Conservation (phyloP, 225 moss, liverwort and hornwort species). For the Straminergon stramineum region DNA sequence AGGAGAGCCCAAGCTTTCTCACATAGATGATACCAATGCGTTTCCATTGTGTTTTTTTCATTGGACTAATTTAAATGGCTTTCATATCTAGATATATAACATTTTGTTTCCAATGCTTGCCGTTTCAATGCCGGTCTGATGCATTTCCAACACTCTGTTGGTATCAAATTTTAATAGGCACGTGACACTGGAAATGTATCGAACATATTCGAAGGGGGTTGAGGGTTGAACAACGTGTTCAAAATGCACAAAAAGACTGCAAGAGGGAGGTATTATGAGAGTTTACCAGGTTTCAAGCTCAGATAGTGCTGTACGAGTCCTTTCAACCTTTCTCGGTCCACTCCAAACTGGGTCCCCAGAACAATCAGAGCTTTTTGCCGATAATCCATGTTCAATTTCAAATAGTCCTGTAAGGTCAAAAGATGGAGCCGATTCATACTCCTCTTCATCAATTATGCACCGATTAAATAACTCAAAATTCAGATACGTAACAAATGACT, state of each 20-base stretch:
- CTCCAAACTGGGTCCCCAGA: slow-evolving; percentile 75
- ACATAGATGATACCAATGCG: background rate
- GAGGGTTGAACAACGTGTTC: no score
- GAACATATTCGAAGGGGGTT: background rate
- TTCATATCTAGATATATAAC: background rate
- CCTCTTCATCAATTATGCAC: background rate
- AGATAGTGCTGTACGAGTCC: slow-evolving; percentile 63
- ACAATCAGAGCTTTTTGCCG: slow-evolving; percentile 61
- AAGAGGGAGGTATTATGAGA: background rate
- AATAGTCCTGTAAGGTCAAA: slow-evolving; percentile 45
- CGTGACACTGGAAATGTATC: background rate
- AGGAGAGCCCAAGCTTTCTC: background rate
- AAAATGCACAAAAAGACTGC: background rate
- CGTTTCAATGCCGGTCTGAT: background rate
- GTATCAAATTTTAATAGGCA: background rate
- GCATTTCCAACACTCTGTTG: background rate
- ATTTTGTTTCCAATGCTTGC: background rate
- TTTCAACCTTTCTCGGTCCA: slow-evolving; percentile 62
- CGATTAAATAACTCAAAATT: background rate
- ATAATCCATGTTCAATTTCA: slow-evolving; percentile 55
- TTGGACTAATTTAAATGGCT: background rate
- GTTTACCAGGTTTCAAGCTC: slow-evolving; percentile 38
- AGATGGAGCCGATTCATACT: background rate
- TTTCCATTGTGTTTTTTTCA: background rate
- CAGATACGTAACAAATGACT: background rate